Base-by-base conservation (phyloP, 768 basidiomycete species). In the Paxillus rubicundulus region DNA sequence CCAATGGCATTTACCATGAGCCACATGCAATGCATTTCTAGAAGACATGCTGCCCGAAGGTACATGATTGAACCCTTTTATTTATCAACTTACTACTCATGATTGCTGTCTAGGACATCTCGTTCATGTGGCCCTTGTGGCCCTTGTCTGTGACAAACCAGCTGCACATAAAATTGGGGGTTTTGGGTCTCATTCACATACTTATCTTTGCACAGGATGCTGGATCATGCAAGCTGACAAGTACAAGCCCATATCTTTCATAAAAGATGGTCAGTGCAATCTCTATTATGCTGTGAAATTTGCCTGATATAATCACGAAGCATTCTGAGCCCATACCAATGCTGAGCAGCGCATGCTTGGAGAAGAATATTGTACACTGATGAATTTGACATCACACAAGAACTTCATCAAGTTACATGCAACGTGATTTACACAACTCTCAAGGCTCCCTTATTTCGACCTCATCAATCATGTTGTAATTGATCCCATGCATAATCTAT, bases 131-230 rank as follows among this genome's bases (percentile, higher is more conserved):
- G 61, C 66, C 2, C 57, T 74, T 0, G 61, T 73, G 5, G 67
- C 65, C 1, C 57, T 76, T n/a, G 54, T 69, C 9, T 76, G 73
- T 37, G 69, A 74, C 44, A 72, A 74, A 37, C 73, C 72, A 0
- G 74, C 73, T 3, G 69, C 69, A 1, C 68, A 70, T 47, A 74
- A 74, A 46, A 32, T 71, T 0, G 63, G 58, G 2, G 67, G 69
- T 0, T 70, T 64, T 47, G 68, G 63, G 0, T 61, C 67, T 0
- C 70, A 70, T 45, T 44, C 47, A 0, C 73, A 74, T 46, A 68
- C 51, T 2, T 63, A 61, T 39, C 70, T 73, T 48, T 75, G 72
- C 44, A 71, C 66, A 2, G 50, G 50, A 4, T 73, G 73, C 52
- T 72, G 71, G 70, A 66, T 74, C 18, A 45, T 18, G 0, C 58